Conservation (phyloP, 805 yeast genomes). For the Ogataea trehaloabstinens region DNA sequence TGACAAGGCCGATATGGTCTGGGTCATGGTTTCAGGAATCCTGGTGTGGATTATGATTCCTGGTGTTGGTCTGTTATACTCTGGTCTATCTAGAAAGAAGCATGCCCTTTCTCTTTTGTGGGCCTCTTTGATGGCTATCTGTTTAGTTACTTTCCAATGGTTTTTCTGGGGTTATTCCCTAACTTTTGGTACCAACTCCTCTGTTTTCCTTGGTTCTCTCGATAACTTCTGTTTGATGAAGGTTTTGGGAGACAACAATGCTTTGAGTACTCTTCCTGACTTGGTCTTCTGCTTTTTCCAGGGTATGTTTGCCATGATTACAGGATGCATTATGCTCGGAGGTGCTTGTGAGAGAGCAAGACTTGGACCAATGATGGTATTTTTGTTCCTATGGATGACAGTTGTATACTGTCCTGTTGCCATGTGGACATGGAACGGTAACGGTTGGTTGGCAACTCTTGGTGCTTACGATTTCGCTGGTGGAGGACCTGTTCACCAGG, state of each 20-base stretch:
- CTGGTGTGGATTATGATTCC: slow-evolving; percentile 97
- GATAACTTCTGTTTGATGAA: slow-evolving; percentile 76
- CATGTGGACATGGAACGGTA: slow-evolving; percentile 95
- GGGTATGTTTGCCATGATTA: slow-evolving; percentile 94
- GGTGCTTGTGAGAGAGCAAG: slow-evolving; percentile 98
- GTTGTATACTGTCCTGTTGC: slow-evolving; percentile 96
- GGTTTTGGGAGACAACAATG: slow-evolving; percentile 78
- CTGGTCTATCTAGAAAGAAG: slow-evolving; percentile 91
- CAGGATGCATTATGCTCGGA: slow-evolving; percentile 93
- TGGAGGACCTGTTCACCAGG: slow-evolving; percentile 96
- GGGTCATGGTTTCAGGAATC: slow-evolving; percentile 75
- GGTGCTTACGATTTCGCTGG: slow-evolving; percentile 97
- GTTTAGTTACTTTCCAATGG: slow-evolving; percentile 90
- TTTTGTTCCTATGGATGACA: slow-evolving; percentile 90
- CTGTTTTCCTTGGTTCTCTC: slow-evolving; percentile 77
- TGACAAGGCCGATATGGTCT: slow-evolving; percentile 76
- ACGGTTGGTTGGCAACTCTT: slow-evolving; percentile 81
- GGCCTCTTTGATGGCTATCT: slow-evolving; percentile 89
- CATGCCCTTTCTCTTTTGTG: slow-evolving; percentile 93
- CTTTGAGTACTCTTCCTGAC: slow-evolving; percentile 75
- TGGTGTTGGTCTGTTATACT: slow-evolving; percentile 89
- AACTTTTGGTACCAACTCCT: slow-evolving; percentile 55
- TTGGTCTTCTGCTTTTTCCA: slow-evolving; percentile 87
- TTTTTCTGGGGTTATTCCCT: slow-evolving; percentile 97
- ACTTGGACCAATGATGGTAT: slow-evolving; percentile 94